Conservation (phyloP, 1,284 basidiomycete genomes). For the Cutaneotrichosporon arboriforme region DNA sequence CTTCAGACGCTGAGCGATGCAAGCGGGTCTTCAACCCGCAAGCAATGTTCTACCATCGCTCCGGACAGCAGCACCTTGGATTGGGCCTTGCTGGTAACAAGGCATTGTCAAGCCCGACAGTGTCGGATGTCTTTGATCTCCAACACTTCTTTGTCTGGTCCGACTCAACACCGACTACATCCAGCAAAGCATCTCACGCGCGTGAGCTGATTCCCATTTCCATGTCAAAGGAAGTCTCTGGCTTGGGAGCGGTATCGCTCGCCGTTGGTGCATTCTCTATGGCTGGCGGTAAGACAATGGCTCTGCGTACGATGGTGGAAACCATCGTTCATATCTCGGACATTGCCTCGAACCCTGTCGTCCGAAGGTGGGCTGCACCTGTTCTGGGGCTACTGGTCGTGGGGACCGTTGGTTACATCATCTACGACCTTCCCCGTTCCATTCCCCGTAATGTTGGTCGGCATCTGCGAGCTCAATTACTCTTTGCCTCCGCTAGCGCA, state of each 20-base stretch:
- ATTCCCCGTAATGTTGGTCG: slow-evolving; percentile 90
- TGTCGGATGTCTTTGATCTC: slow-evolving; percentile 81
- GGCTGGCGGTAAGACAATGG: slow-evolving; percentile 73
- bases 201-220: slow-evolving; percentile 34
- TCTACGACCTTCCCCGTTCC: slow-evolving; percentile 81
- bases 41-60: slow-evolving; percentile 72
- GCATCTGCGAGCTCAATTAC: slow-evolving; percentile 56
- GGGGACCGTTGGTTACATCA: slow-evolving; percentile 73
- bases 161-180: slow-evolving; percentile 48
- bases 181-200: slow-evolving; percentile 14
- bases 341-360: slow-evolving; percentile 72
- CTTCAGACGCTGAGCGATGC: slow-evolving; percentile 70
- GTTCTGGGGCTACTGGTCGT: slow-evolving; percentile 65
- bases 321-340: slow-evolving; percentile 68
- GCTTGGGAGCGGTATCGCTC: slow-evolving; percentile 67
- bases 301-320: slow-evolving; percentile 71
- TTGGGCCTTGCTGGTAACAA: slow-evolving; percentile 40
- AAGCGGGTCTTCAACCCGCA: slow-evolving; percentile 86
- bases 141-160: slow-evolving; percentile 63
- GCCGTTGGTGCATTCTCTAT: slow-evolving; percentile 83
- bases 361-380: slow-evolving; percentile 82
- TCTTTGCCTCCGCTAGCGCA: slow-evolving; percentile 34
- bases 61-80: slow-evolving; percentile 38
- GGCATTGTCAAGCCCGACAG: slow-evolving; percentile 43
- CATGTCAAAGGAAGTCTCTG: slow-evolving; percentile 50